Conservation (phyloP, 2,329 filamentous ascomycete genomes). For the Aspergillus fumigatus region DNA sequence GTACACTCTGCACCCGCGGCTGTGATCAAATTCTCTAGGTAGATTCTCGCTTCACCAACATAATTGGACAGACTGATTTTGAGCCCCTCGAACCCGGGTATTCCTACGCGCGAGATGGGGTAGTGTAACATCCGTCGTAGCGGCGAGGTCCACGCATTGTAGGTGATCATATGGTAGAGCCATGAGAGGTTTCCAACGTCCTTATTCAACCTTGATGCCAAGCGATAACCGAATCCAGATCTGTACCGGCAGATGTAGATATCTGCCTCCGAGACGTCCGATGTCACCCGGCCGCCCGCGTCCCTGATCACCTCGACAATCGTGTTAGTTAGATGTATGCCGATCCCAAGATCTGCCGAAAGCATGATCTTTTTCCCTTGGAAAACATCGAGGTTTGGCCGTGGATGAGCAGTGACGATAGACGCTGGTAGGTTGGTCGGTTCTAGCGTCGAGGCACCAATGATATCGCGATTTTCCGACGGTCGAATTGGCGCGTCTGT, state of each 20-base stretch:
- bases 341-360: constrained; percentile 68
- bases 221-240: constrained; percentile 71
- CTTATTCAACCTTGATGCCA: constrained; percentile 70
- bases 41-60: constrained; percentile 85
- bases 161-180: constrained; percentile 87
- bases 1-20: constrained; percentile 85
- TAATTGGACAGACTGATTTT: constrained; percentile 94
- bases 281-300: constrained; percentile 66
- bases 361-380: constrained; percentile 72
- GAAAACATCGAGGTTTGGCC: constrained; percentile 67
- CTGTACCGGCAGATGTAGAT: constrained; percentile 86
- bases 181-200: constrained; percentile 89
- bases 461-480: constrained; percentile 56
- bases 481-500: constrained; percentile 55
- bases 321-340: constrained; percentile 59
- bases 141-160: constrained; percentile 84
- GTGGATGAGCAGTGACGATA: constrained; percentile 22
- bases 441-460: constrained; percentile 60
- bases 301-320: constrained; percentile 66
- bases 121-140: constrained; percentile 82
- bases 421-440: constrained; percentile 38
- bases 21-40: constrained; percentile 84
- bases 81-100: constrained; percentile 72
- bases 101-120: constrained; percentile 69
- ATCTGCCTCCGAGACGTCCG: constrained; percentile 64